These are phyloP conservation scores for Sporobolomyces pararoseus DNA, from an alignment of 768 basidiomycete species.

Conservation along the genomic window DNA sequence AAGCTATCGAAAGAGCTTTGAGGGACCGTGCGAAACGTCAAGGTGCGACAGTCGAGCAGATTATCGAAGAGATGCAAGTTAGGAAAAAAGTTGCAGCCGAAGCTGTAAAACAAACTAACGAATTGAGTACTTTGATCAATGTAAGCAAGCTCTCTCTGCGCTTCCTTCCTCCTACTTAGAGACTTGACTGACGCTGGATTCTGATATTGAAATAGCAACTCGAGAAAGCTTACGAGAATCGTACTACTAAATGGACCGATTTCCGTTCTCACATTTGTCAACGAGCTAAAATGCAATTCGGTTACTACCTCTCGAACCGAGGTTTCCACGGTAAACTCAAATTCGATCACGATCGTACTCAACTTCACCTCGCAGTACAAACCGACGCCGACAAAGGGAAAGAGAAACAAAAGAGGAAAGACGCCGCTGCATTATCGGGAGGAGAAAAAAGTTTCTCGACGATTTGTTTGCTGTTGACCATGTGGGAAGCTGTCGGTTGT, in stretches of 20 bases:
- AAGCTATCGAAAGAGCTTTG: slow-evolving; percentile 63
- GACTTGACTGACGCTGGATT: neutral
- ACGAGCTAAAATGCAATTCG: slow-evolving; percentile 66
- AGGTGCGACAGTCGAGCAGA: slow-evolving; percentile 71
- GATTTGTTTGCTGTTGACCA: slow-evolving; percentile 82
- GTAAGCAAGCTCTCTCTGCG: slow-evolving; percentile 22
- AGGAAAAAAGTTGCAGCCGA: slow-evolving; percentile 60
- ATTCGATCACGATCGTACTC: slow-evolving; percentile 74
- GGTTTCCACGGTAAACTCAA: slow-evolving; percentile 56
- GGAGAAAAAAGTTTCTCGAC: slow-evolving; percentile 98
- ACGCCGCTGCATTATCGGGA: slow-evolving; percentile 63
- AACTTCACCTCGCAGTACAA: slow-evolving; percentile 58
- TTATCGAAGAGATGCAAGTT: slow-evolving; percentile 67
- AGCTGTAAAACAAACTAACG: slow-evolving; percentile 62
- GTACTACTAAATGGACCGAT: slow-evolving; percentile 73
- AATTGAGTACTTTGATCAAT: slow-evolving; percentile 46
- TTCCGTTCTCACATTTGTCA: slow-evolving; percentile 86
- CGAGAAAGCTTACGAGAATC: slow-evolving; percentile 61
- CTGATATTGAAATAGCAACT: slow-evolving; percentile 48
- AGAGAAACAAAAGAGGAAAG: slow-evolving; percentile 28
- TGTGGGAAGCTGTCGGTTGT: slow-evolving; percentile 94
- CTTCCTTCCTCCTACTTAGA: no score
- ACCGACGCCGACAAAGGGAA: slow-evolving; percentile 35
- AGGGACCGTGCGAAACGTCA: slow-evolving; percentile 67
- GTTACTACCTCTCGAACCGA: slow-evolving; percentile 73